phyloP scores from a whole-genome alignment of 176 grass and related monocot species.

The Oryza coarctata region DNA sequence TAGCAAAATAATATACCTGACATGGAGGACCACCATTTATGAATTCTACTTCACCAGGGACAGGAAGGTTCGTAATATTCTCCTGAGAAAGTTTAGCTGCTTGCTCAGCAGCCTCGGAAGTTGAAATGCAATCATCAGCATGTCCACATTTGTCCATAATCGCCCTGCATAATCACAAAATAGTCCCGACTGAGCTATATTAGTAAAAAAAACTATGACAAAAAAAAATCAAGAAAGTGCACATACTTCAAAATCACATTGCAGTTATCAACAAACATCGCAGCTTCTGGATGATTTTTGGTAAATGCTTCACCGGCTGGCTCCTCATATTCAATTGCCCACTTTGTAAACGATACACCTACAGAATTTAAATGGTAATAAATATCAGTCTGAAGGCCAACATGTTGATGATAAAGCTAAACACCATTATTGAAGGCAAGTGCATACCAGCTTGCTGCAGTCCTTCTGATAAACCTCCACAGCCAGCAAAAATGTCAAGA shows the following conservation, averaged over 20 bases:
- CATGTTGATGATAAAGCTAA: slow-evolving; percentile 18
- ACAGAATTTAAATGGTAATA: slow-evolving; percentile 29
- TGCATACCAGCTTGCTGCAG: slow-evolving; percentile 84
- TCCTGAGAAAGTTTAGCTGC: slow-evolving; percentile 65
- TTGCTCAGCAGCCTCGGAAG: slow-evolving; percentile 85
- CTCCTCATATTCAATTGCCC: slow-evolving; percentile 99
- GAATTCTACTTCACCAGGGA: slow-evolving; percentile 96
- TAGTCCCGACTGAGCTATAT: not conserved
- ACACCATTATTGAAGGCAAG: slow-evolving; percentile 16
- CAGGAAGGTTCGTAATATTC: slow-evolving; percentile 81
- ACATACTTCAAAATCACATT: slow-evolving; percentile 94
- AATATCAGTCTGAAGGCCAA: not conserved
- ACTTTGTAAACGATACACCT: slow-evolving; percentile 91
- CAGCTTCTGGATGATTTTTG: slow-evolving; percentile 88
- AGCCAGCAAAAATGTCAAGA: slow-evolving; percentile 97
- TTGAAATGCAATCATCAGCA: slow-evolving; percentile 88
- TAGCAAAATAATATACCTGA: slow-evolving; percentile 60
- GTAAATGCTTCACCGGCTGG: slow-evolving; percentile 94
- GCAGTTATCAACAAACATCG: slow-evolving; percentile 93
- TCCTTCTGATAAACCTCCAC: slow-evolving; percentile 96
- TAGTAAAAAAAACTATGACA: not conserved
- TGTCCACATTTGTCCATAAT: slow-evolving; percentile 98
- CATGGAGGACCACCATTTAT: slow-evolving; percentile 99
- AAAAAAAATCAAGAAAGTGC: slow-evolving; percentile 18
- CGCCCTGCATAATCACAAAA: slow-evolving; percentile 51